Conservation (phyloP, 2,329 filamentous ascomycete species). For the Exophiala calicioides region DNA sequence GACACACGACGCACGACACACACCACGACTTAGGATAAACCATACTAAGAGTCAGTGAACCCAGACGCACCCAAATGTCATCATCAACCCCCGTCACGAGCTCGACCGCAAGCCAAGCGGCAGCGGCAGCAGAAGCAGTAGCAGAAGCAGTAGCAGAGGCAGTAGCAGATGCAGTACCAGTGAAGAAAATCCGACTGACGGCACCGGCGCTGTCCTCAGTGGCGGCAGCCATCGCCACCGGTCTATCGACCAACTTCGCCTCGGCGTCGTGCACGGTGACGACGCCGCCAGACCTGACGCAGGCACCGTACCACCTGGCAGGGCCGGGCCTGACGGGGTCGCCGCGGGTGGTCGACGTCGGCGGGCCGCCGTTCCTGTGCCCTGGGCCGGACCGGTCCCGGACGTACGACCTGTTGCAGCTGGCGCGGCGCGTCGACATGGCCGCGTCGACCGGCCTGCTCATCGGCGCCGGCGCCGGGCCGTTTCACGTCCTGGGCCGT, state of each 20-base stretch:
- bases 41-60: too few species aligned
- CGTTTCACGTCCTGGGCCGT: conserved; percentile 44
- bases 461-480: conserved; percentile 48
- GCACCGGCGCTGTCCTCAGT: conserved; percentile 6
- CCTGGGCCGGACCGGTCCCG: conserved; percentile 39
- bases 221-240: conserved; percentile 9
- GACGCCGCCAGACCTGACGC: conserved; percentile 38
- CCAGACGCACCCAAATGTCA: too few species aligned
- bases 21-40: too few species aligned
- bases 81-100: too few species aligned
- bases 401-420: conserved; percentile 37
- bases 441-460: conserved; percentile 35
- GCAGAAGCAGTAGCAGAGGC: too few species aligned
- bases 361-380: conserved; percentile 46
- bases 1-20: too few species aligned
- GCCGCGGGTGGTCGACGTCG: conserved; percentile 46
- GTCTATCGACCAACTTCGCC: conserved; percentile 14
- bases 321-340: conserved; percentile 44
- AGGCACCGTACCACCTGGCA: conserved; percentile 42
- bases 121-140: too few species aligned
- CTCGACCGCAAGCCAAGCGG: too few species aligned
- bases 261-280: conserved; percentile 9
- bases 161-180: too few species aligned
- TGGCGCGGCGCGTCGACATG: conserved; percentile 43
- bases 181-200: conserved; percentile 10